Evolutionary conservation across 352 stramenopile genomes (phyloP), one percentile per base, ranked within the genome.

Genomic region (Phytopythium mirpurense): DNA sequence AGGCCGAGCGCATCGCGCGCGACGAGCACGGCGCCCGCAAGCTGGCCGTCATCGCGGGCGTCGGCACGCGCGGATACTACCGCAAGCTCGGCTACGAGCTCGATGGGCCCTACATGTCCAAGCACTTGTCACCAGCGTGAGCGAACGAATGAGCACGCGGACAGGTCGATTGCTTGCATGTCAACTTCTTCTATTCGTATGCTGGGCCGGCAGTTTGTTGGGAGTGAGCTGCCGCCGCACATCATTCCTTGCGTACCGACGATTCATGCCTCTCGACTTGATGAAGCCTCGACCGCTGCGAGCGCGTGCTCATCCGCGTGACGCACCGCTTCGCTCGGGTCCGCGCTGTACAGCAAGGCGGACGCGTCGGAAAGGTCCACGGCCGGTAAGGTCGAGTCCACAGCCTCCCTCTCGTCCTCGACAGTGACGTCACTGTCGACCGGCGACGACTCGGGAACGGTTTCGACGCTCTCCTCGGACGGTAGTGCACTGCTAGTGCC

Each of bases 41-140:
- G 56, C 79, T 99, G n/a, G 80, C 98, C 21, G 95, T 99, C 8
- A 99, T 99, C 66, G 91, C 94, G 26, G 78, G 96, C 27, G 96
- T 99, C 32, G 95, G 96, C 19, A 98, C 95, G 44, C 77, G 96
- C 24, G 81, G 98, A 64, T 99, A 98, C 73, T 98, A 99, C 70
- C 79, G 95, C 45, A 98, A 98, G 73, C 79, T 99, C 54, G 96
- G 95, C 31, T 99, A 98, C 72, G 77, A 96, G 50, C 76, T 98
- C 48, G 93, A 98, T 68, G 96, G 96, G 41, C 89, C 93, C 10
- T 98, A 98, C 77, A 98, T 98, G 96, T 96, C 80, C 62, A 98
- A 98, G 67, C 83, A 79, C 78, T 73, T 87, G 68, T 87, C 55
- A 81, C 36, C 18, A 32, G 3, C 6, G 35, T 8, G 5, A 43